Percentiles rank a stretch among this genome's conserved stretches.
phyloP scores from a whole-genome alignment of 2,329 filamentous ascomycete species.

The Fusarium clavum region DNA sequence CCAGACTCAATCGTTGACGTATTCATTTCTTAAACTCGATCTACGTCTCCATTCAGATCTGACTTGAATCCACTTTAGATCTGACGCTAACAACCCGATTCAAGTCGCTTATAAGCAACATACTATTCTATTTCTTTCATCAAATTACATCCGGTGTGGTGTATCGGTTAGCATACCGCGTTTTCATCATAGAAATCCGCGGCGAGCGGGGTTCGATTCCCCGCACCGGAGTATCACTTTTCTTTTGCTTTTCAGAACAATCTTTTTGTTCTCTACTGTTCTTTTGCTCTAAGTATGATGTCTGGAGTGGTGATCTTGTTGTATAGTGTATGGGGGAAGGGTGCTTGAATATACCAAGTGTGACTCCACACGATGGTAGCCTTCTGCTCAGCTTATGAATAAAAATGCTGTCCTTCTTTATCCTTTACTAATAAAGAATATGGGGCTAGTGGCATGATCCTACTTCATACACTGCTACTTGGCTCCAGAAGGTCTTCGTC shows the following conservation, averaged over 20 bases:
- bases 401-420: background rate
- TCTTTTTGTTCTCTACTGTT: background rate
- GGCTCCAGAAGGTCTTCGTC: accelerated
- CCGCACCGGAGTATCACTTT: slow-evolving; percentile 17
- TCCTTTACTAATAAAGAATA: accelerated
- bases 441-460: background rate
- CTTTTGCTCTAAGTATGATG: background rate
- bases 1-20: background rate
- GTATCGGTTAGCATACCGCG: slow-evolving; percentile 35
- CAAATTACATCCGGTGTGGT: slow-evolving; percentile 26
- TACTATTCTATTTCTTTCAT: background rate
- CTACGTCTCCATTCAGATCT: background rate
- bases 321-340: background rate
- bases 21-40: background rate
- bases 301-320: background rate
- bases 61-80: background rate
- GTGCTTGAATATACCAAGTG: background rate
- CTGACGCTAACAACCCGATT: background rate
- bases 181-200: slow-evolving; percentile 17
- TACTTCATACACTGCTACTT: background rate
- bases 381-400: background rate
- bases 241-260: background rate
- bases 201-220: slow-evolving; percentile 34
- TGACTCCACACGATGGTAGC: background rate
- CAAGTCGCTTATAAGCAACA: background rate